Conservation (phyloP, 1,139 yeast genomes). For the Wickerhamomyces sp. region DNA sequence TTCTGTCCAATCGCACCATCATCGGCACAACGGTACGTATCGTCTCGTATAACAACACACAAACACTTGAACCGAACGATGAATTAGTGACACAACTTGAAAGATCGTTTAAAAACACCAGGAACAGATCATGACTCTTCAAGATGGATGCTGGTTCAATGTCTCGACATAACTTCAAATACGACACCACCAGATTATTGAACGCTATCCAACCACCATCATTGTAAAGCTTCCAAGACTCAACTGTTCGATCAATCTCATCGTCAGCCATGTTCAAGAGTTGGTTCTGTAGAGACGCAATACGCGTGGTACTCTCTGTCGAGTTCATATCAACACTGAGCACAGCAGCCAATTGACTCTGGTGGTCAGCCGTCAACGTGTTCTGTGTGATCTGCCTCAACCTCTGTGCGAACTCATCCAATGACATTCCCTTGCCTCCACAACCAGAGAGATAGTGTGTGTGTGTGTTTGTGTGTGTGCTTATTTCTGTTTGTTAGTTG, state of each 20-base stretch:
- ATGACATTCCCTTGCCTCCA: too few relatives aligned
- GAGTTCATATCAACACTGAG: slow-evolving; percentile 9
- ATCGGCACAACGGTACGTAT: slow-evolving; percentile 43
- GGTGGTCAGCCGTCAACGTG: too few relatives aligned
- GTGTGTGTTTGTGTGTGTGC: too few relatives aligned
- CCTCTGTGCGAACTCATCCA: too few relatives aligned
- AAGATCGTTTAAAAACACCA: slow-evolving; percentile 46
- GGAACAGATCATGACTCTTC: slow-evolving; percentile 55
- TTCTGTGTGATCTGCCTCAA: too few relatives aligned
- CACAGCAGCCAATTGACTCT: too few relatives aligned
- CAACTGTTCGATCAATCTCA: slow-evolving; percentile 28
- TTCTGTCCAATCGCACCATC: slow-evolving; percentile 45
- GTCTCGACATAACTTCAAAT: slow-evolving; percentile 46
- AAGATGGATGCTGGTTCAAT: slow-evolving; percentile 55
- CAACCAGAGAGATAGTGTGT: too few relatives aligned
- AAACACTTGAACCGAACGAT: slow-evolving; percentile 42
- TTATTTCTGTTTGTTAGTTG: too few relatives aligned
- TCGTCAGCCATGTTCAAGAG: slow-evolving; percentile 8
- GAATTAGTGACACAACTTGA: slow-evolving; percentile 55
- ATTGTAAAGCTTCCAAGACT: slow-evolving; percentile 30
- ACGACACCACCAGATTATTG: slow-evolving; percentile 43
- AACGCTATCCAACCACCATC: slow-evolving; percentile 50
- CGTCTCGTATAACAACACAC: slow-evolving; percentile 38
- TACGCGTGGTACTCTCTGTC: slow-evolving; percentile 12
- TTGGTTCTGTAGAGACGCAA: slow-evolving; percentile 10